phyloP scores from a whole-genome alignment of 345 rosid species.

The Clausena lansium region DNA sequence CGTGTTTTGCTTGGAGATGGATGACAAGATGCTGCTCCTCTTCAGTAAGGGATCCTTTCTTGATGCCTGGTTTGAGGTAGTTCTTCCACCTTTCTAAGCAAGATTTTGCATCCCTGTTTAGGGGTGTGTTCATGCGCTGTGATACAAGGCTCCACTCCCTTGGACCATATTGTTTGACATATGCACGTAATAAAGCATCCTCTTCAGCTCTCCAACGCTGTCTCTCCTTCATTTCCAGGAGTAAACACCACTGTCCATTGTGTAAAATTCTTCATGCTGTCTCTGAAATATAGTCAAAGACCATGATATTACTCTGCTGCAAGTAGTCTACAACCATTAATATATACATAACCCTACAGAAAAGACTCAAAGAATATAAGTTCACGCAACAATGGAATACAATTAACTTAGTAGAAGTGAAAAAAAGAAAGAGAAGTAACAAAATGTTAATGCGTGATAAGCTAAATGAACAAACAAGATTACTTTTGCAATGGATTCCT shows the following conservation, averaged over 20 bases:
- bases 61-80: constrained; percentile 96
- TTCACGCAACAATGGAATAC: too few relatives aligned
- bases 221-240: constrained; percentile 95
- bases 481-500: background rate
- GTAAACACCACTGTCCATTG: constrained; percentile 62
- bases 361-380: background rate
- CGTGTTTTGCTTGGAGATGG: constrained; percentile 87
- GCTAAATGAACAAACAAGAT: background rate
- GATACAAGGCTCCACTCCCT: constrained; percentile 96
- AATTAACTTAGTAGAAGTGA: background rate
- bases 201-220: constrained; percentile 99
- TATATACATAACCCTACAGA: background rate
- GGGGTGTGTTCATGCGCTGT: constrained; percentile 81
- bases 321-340: background rate
- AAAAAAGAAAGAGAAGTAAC: background rate
- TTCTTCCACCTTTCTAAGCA: constrained; percentile 97
- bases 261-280: constrained; percentile 49
- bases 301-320: background rate
- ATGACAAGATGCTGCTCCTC: constrained; percentile 94
- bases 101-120: constrained; percentile 91
- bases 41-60: constrained; percentile 89
- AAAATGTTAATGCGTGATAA: background rate
- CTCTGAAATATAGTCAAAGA: constrained; percentile 28
- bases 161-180: constrained; percentile 92
- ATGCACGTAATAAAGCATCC: constrained; percentile 79